These are phyloP conservation scores for Penicillium angulare DNA, from an alignment of 495 filamentous ascomycete species.

Conservation along the genomic window DNA sequence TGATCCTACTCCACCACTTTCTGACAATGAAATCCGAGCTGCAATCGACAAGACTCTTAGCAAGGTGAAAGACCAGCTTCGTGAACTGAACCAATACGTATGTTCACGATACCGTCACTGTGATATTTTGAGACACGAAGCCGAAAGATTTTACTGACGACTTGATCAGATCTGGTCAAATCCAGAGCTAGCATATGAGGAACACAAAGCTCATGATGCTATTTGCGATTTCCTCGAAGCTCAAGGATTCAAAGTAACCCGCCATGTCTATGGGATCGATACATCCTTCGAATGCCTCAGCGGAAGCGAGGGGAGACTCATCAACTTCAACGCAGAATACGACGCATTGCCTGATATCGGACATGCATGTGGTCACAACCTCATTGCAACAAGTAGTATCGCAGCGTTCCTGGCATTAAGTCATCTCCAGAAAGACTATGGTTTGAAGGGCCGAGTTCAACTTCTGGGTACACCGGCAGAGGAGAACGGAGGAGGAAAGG, in stretches of 20 bases:
- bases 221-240: conserved; percentile 54
- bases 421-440: conserved; percentile 40
- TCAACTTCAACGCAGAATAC: conserved; percentile 50
- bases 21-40: background rate
- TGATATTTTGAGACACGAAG: background rate
- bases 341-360: conserved; percentile 60
- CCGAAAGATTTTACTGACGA: background rate
- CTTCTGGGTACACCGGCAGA: conserved; percentile 72
- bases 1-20: background rate
- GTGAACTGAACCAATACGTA: background rate
- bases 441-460: conserved; percentile 54
- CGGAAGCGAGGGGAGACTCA: conserved; percentile 37
- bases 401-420: conserved; percentile 54
- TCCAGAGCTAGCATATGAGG: conserved; percentile 58
- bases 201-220: conserved; percentile 56
- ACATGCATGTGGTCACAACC: conserved; percentile 69
- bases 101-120: background rate
- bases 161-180: conserved; percentile 54
- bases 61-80: background rate
- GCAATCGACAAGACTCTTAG: background rate
- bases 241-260: conserved; percentile 55
- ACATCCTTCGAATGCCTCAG: conserved; percentile 40
- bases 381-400: conserved; percentile 63
- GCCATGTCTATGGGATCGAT: conserved; percentile 42
- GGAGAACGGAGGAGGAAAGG: conserved; percentile 70